A percentile compares a stretch with the other conserved stretches of the same genome.
Conservation (phyloP, 1,284 basidiomycete genomes). For the Mycosarcoma mackinlayi region DNA sequence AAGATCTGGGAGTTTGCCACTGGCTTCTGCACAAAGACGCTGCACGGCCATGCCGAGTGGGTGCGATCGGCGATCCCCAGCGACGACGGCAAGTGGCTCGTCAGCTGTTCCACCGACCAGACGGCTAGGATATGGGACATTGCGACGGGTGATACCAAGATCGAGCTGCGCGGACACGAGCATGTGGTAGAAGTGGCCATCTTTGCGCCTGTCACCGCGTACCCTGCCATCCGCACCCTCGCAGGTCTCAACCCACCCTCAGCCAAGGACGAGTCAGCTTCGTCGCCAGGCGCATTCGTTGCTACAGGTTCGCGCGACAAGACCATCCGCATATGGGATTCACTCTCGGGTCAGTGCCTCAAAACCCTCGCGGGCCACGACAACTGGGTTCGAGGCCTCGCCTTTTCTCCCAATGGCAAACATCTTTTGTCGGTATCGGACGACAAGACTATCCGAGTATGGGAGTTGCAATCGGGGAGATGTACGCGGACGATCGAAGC, state of each 20-base stretch:
- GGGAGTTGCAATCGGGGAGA: conserved; percentile 84
- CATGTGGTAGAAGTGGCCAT: conserved; percentile 85
- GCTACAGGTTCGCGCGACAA: conserved; percentile 88
- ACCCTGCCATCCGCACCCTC: conserved; percentile 81
- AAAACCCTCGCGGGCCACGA: conserved; percentile 71
- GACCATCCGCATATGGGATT: conserved; percentile 86
- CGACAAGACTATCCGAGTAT: conserved; percentile 88
- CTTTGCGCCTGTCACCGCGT: conserved; percentile 81
- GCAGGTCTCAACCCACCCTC: conserved; percentile 73
- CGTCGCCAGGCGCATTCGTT: conserved; percentile 73
- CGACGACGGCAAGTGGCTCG: conserved; percentile 79
- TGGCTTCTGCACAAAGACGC: conserved; percentile 71
- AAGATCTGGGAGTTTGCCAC: conserved; percentile 85
- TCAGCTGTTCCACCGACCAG: conserved; percentile 87
- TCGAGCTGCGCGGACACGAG: conserved; percentile 86
- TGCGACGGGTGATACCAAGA: conserved; percentile 79
- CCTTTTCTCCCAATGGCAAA: conserved; percentile 74
- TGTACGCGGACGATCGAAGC: conserved; percentile 85
- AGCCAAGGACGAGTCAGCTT: conserved; percentile 68
- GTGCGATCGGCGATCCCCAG: conserved; percentile 78
- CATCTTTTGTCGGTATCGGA: conserved; percentile 86
- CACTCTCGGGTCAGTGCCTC: conserved; percentile 78
- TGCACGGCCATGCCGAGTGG: conserved; percentile 77
- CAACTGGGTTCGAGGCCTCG: conserved; percentile 63
- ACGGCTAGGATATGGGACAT: conserved; percentile 85